Base-by-base conservation (phyloP, 1,139 yeast genomes). In the Candida tropicalis region DNA sequence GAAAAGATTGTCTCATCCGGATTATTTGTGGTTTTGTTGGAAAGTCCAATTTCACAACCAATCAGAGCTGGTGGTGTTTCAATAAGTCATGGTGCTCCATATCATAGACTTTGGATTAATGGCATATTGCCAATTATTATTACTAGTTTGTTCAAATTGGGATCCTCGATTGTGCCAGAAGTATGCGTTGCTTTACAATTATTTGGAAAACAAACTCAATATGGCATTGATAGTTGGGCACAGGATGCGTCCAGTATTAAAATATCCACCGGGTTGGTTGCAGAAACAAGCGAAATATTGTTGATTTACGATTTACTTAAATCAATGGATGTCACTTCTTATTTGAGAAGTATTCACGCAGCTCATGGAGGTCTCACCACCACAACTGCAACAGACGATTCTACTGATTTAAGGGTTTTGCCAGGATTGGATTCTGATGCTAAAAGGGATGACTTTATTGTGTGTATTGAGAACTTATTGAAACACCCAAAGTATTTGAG, bases 401-500 rank as follows among this genome's bases (percentile, higher is more conserved):
- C 23, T 9, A 20, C 8, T 20, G 23, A 20, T 20, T 6, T 20
- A 9, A 20, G 23, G 8, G 23, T 20, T 20, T 20, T 20, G 4
- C 23, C 23, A 20, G 23, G 23, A 20, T 20, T 20, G 8, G 23
- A 20, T 20, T 20, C 23, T 6, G 23, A 20, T 6, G 12, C 25
- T 13, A 31, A 31, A 11, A 17, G 35, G 18, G 35, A 31, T 17
- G 38, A 35, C 23, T 74, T 89, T 51, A 66, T 72, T 15, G 79
- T 75, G 40, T 77, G 84, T 16, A 64, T 89, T 49, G 82, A 79
- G 43, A 85, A 88, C 54, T 71, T 90, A 42, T 70, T 89, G 49
- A 84, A 91, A 34, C 97, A 91, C 62, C 96, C 96, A 12, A 88
- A 88, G 60, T 90, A 82, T 51, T 68, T 91, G 48, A 77, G 87